Evolutionary conservation across 805 yeast species (phyloP), one percentile per base, ranked within the genome.

Genomic region (Ogataea salicorniae): DNA sequence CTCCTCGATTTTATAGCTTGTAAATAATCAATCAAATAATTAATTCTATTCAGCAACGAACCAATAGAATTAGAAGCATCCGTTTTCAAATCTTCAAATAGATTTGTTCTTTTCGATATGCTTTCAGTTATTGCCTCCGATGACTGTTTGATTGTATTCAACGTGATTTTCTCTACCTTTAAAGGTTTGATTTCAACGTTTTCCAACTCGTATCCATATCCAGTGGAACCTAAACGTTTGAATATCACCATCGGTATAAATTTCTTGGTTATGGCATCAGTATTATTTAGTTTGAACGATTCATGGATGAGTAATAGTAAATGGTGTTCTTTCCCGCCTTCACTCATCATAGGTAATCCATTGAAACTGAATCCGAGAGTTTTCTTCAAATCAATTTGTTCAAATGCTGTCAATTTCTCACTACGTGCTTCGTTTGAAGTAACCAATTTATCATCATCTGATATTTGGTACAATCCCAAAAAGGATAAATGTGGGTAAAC

Each of bases 381-480:
- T n/a, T 14, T 33, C 29, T 2, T 29, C 16, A 7, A 44, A 37
- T 17, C n/a, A 18, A 8, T 6, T 6, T 4, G n/a, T 35, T 8
- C 5, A 36, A 5, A 29, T 20, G 37, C 13, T 13, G n/a, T n/a
- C 35, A 34, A 29, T 42, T 7, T 3, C 17, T 16, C 37, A 35
- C 14, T 17, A 6, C 23, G 7, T 37, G 26, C 20, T 9, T 20
- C 6, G 15, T 6, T 26, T 9, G 13, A 26, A 26, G 13, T 9
- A 26, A 26, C 31, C 31, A 26, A 26, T 3, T 22, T 17, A n/a
- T 33, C 18, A n/a, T 13, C 20, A 3, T 45, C 34, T 11, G 49
- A 39, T 3, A 54, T 48, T 3, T 40, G 34, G 46, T 58, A 62
- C 22, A 59, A 46, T 2, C 67, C 67, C n/a, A 62, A 50, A 9